Conservation (phyloP, 768 basidiomycete species). For the Russula olivacea region DNA sequence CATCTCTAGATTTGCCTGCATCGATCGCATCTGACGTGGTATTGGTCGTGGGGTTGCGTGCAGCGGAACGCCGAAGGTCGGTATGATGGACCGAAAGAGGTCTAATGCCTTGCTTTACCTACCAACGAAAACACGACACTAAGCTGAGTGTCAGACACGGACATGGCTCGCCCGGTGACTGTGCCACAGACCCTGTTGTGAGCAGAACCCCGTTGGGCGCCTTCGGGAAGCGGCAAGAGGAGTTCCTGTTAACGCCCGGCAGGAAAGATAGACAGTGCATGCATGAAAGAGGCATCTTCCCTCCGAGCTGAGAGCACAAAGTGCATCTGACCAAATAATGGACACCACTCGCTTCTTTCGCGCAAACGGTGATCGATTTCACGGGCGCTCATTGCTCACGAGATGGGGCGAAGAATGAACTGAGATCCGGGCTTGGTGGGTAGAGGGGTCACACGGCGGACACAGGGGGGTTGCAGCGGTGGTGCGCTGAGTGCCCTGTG, state of each 20-base stretch:
- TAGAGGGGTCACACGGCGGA: not conserved
- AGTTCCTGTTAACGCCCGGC: conserved; percentile 9
- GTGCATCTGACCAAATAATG: conserved; percentile 18
- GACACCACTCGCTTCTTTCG: conserved; percentile 10
- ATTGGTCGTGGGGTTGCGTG: not conserved
- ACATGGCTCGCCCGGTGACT: conserved; percentile 18
- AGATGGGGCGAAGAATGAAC: not conserved
- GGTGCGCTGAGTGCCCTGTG: not conserved
- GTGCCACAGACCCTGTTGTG: conserved; percentile 20
- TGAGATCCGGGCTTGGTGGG: conserved; percentile 16
- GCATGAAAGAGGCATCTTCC: conserved; percentile 18
- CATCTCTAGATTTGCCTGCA: not conserved
- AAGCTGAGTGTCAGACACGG: conserved; percentile 17
- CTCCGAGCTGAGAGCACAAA: conserved; percentile 15
- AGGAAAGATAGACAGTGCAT: conserved; percentile 16
- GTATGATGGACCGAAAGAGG: conserved; percentile 13
- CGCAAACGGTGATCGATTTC: conserved; percentile 20
- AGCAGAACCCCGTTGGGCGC: conserved; percentile 19
- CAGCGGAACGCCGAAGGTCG: conserved; percentile 15
- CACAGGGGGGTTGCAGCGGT: not conserved
- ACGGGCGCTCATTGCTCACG: conserved; percentile 2
- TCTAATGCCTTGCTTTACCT: conserved; percentile 14
- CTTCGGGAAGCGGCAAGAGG: conserved; percentile 9
- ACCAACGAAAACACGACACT: conserved; percentile 19
- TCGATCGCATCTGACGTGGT: not conserved